Percentiles rank a stretch among this genome's conserved stretches.
phyloP scores from a whole-genome alignment of 768 basidiomycete species.

The Lepiota venenata region DNA sequence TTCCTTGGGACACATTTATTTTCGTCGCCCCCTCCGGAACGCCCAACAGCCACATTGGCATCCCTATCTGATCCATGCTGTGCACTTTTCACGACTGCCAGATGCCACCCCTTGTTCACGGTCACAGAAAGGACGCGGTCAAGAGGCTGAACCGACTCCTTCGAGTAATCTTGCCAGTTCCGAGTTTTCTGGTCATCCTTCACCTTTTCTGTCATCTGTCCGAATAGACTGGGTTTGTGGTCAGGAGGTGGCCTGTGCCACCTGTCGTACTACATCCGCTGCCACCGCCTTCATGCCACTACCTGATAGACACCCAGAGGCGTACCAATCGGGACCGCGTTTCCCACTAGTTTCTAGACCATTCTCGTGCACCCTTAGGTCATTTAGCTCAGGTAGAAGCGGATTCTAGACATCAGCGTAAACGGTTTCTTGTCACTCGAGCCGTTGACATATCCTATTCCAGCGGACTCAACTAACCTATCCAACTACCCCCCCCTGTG shows the following conservation, averaged over 20 bases:
- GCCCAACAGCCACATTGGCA: conserved; percentile 4
- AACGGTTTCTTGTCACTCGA: not conserved
- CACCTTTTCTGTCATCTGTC: conserved; percentile 4
- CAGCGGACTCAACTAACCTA: not conserved
- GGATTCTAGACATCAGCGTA: not conserved
- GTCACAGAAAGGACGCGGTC: not conserved
- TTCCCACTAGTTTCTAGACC: not conserved
- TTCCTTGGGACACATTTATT: conserved; percentile 1
- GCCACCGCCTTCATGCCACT: not conserved
- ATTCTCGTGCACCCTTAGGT: not conserved
- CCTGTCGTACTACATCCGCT: not conserved
- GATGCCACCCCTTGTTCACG: not conserved
- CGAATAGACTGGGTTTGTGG: not conserved
- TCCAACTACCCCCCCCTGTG: not conserved
- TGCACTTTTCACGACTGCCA: not conserved
- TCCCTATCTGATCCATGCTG: not conserved
- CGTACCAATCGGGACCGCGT: not conserved
- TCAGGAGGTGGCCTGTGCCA: conserved; percentile 2
- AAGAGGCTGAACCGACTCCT: not conserved
- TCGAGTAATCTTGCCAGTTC: not conserved
- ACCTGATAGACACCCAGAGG: not conserved
- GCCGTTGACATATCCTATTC: conserved; percentile 5
- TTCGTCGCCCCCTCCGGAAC: not conserved
- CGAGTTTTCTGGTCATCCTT: not conserved
- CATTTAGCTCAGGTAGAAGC: not conserved